Base-by-base conservation (phyloP, 2,329 filamentous ascomycete species). In the Tolypocladium tundrense region DNA sequence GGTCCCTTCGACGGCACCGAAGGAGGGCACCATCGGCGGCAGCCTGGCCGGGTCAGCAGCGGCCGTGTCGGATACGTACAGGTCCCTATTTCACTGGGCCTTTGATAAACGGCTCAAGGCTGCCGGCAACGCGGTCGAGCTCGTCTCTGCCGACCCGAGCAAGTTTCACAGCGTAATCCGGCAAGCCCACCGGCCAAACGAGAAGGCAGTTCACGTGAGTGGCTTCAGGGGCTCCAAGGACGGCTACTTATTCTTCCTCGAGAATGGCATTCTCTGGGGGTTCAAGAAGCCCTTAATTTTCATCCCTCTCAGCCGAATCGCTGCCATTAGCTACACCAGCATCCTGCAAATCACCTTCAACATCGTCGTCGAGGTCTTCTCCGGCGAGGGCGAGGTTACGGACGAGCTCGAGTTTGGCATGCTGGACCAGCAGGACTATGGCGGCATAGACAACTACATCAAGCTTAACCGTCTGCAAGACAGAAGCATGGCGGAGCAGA, bases 281-380 rank as follows among this genome's bases (percentile, higher is more conserved):
- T 88, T 86, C 75, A 88, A 87, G 71, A 88, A 88, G 69, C 86
- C 86, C 0, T 68, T 88, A 2, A 71, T 86, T 27, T 88, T 87
- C 63, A 74, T 88, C 6, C 83, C 84, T 5, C 76, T 87, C 21
- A 78, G 81, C 56, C 76, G 79, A 14, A 83, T 88, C 55, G 75
- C 76, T 0, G 83, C 84, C 2, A 75, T 87, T n/a, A 86, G 83
- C 65, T 88, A 87, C 67, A 87, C 84, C 6, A 87, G 75, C 59
- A 83, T 88, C 33, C 73, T 88, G 52, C 85, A 87, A 66, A 78
- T 85, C 27, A 88, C 86, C 0, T 88, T 88, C 64, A 88, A 88
- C 64, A 78, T 88, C 51, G 82, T 81, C 1, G 77, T 88, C 1
- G 85, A 88, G 65, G 76, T 86, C 6, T 82, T 82, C 55, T 71